Evolutionary conservation across 805 yeast genomes (phyloP), one percentile per base, ranked within the genome.

Genomic region (Candida awuae): DNA sequence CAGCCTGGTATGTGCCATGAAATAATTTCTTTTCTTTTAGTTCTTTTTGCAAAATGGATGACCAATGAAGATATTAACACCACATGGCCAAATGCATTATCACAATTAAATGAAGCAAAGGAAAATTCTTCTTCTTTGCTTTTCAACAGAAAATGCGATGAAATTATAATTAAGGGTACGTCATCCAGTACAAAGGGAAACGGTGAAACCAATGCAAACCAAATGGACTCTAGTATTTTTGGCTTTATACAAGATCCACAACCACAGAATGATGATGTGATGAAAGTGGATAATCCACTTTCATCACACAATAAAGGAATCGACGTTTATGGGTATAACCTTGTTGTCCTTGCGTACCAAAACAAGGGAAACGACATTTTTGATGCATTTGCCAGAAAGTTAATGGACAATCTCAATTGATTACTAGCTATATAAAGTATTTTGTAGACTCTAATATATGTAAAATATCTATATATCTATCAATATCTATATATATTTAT

Each of bases 191-290:
- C 25, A 26, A 34, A 21, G 4, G 3, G 4, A 15, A 37, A 39
- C 4, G 23, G 31, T 4, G 28, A 22, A 18, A 37, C 23, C 6
- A 28, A 30, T 3, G 52, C 48, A 18, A 29, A 41, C 10, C 49
- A 47, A 8, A 46, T 52, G 32, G 61, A 58, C 26, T 41, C 52
- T 4, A 54, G 50, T 18, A 53, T 58, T 21, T 55, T 58, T 44
- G 61, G 61, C 1, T 54, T 55, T 35, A 51, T 56, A 9, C 49
- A 54, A 31, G 61, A 56, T 13, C 58, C 61, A 1, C 41, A 50
- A 25, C 48, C 44, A 12, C 42, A 35, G 6, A 41, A 38, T 13
- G 47, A 39, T 17, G 32, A 7, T 32, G 25, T 29, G 12, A 29
- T 20, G 16, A 21, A 16, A 8, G 27, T 15, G 12, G 3, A 17